phyloP scores from a whole-genome alignment of 306 rosid genomes.

The Prunus kanzakura region DNA sequence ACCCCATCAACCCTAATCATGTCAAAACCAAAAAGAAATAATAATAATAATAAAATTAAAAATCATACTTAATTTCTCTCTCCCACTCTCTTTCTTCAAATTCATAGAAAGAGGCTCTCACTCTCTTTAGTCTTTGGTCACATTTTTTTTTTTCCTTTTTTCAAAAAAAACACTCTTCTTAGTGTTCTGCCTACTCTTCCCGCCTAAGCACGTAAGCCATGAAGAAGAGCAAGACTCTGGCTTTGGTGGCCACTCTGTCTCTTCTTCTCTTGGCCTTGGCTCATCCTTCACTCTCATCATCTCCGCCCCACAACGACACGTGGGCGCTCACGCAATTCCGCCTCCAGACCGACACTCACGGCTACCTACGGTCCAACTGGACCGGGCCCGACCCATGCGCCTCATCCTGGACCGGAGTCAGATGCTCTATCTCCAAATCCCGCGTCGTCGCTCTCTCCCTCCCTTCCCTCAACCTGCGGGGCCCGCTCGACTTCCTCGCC shows the following conservation, averaged over 20 bases:
- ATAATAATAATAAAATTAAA: not conserved
- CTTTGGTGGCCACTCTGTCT: not conserved
- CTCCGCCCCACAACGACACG: slow-evolving; percentile 52
- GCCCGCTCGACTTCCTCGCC: slow-evolving; percentile 58
- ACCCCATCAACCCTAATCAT: slow-evolving; percentile 32
- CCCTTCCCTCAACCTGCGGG: slow-evolving; percentile 79
- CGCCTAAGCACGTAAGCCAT: slow-evolving; percentile 25
- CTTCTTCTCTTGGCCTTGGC: slow-evolving; percentile 16
- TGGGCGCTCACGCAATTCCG: slow-evolving; percentile 64
- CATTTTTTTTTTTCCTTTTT: not conserved
- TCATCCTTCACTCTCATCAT: slow-evolving; percentile 13
- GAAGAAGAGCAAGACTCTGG: slow-evolving; percentile 30
- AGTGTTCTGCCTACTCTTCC: slow-evolving; percentile 18
- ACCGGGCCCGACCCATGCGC: slow-evolving; percentile 67
- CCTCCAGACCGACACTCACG: slow-evolving; percentile 63
- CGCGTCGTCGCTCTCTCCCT: slow-evolving; percentile 59
- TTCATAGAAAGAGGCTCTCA: not conserved
- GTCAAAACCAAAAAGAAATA: not conserved
- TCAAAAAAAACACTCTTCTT: slow-evolving; percentile 13
- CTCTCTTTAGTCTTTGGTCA: slow-evolving; percentile 8
- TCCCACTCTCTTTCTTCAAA: slow-evolving; percentile 2
- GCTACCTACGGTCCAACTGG: slow-evolving; percentile 74
- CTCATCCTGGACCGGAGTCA: slow-evolving; percentile 71
- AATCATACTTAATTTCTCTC: not conserved
- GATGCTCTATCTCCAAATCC: slow-evolving; percentile 42